Evolutionary conservation across 805 yeast genomes (phyloP).

Genomic region (Yarrowia porcina): DNA sequence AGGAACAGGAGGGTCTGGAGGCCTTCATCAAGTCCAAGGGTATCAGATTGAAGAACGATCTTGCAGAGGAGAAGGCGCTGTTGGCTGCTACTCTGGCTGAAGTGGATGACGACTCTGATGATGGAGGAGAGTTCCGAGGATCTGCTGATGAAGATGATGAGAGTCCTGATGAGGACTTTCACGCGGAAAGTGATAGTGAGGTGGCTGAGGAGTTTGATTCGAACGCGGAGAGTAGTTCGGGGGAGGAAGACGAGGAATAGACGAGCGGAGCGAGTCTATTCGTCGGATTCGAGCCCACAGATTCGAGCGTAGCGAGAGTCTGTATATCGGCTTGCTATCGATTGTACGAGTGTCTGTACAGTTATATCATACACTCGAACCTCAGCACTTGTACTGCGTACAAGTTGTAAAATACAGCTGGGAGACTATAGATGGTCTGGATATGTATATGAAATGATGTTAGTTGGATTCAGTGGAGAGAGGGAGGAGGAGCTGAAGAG

Average conservation of each 20-base stretch:
- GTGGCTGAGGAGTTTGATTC: slow-evolving; percentile 84
- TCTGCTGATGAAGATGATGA: slow-evolving; percentile 81
- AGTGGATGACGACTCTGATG: slow-evolving; percentile 47
- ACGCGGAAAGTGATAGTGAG: slow-evolving; percentile 57
- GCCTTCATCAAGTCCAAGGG: slow-evolving; percentile 73
- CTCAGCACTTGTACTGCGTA: no score
- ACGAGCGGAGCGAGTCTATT: not conserved
- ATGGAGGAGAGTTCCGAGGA: slow-evolving; percentile 49
- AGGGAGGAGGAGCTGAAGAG: no score
- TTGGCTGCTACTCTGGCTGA: slow-evolving; percentile 71
- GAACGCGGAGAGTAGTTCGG: slow-evolving; percentile 46
- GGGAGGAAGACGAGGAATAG: slow-evolving; percentile 31
- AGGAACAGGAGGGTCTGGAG: slow-evolving; percentile 80
- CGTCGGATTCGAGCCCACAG: not conserved
- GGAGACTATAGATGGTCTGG: no score
- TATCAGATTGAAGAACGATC: slow-evolving; percentile 80
- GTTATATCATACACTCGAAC: no score
- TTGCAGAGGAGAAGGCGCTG: slow-evolving; percentile 79
- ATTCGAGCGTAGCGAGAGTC: not conserved
- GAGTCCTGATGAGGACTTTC: slow-evolving; percentile 76
- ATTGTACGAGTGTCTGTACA: no score
- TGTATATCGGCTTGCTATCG: no score
- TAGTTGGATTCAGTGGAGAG: no score
- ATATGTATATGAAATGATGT: no score
- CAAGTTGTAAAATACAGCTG: no score